These are phyloP conservation scores for Calycina marina DNA, from an alignment of 2,329 filamentous ascomycete genomes.

Conservation along the genomic window DNA sequence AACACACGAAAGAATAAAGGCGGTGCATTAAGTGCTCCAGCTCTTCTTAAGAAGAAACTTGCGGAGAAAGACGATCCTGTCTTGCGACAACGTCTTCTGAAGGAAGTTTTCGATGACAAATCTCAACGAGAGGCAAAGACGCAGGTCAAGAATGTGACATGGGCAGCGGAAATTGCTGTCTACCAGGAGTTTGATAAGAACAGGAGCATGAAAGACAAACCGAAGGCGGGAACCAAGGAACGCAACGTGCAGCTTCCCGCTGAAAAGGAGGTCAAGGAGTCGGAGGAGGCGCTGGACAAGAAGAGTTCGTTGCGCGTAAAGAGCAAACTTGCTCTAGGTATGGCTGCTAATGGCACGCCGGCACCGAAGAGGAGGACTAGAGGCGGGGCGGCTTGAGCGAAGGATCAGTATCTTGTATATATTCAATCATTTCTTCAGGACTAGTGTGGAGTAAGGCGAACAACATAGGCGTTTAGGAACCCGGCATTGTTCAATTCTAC, in stretches of 20 bases:
- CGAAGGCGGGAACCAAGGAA: slow-evolving; percentile 12
- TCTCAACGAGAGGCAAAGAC: slow-evolving; percentile 11
- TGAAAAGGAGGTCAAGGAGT: slow-evolving; percentile 17
- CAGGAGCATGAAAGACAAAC: slow-evolving; percentile 12
- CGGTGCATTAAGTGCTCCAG: slow-evolving; percentile 22
- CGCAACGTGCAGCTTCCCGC: slow-evolving; percentile 5
- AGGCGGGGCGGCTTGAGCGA: no score
- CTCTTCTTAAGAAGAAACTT: slow-evolving; percentile 21
- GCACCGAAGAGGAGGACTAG: slow-evolving; percentile 18
- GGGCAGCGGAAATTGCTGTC: slow-evolving; percentile 21
- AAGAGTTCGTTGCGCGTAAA: slow-evolving; percentile 16
- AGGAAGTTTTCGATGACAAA: slow-evolving; percentile 22
- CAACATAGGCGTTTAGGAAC: no score
- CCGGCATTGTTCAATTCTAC: no score
- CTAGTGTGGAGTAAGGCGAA: no score
- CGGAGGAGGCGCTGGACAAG: slow-evolving; percentile 10
- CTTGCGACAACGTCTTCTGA: slow-evolving; percentile 22
- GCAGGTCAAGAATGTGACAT: slow-evolving; percentile 18
- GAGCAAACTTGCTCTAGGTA: slow-evolving; percentile 18
- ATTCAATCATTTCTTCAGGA: no score
- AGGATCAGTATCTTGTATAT: no score
- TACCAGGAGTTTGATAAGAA: slow-evolving; percentile 16
- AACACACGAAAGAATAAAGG: slow-evolving; percentile 33
- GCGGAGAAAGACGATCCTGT: slow-evolving; percentile 27
- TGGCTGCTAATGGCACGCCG: slow-evolving; percentile 21